phyloP scores from a whole-genome alignment of 176 grass and related monocot genomes.

The Musa itinerans region DNA sequence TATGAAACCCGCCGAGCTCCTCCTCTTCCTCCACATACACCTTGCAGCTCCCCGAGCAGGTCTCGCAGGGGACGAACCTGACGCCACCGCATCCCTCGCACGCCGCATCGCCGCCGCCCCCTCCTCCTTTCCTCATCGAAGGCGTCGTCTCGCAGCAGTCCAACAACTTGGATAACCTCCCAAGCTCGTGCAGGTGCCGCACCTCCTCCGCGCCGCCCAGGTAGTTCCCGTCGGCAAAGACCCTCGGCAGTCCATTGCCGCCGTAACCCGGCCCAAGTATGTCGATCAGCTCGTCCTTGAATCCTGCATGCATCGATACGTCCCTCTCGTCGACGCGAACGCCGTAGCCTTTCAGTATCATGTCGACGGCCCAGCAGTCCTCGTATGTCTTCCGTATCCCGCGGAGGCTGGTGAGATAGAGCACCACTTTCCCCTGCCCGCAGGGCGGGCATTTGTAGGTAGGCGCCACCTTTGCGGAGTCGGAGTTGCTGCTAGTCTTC shows the following conservation, averaged over 20 bases:
- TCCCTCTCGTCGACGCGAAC: slow-evolving; percentile 70
- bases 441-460: slow-evolving; percentile 21
- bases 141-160: slow-evolving; percentile 40
- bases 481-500: background rate
- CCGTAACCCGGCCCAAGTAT: slow-evolving; percentile 22
- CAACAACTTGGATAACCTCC: slow-evolving; percentile 31
- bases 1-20: slow-evolving; percentile 27
- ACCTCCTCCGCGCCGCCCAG: slow-evolving; percentile 68
- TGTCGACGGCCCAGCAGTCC: slow-evolving; percentile 59
- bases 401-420: slow-evolving; percentile 84
- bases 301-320: slow-evolving; percentile 63
- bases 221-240: slow-evolving; percentile 52
- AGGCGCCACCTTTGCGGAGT: slow-evolving; percentile 18
- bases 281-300: slow-evolving; percentile 51
- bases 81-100: slow-evolving; percentile 74
- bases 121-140: background rate
- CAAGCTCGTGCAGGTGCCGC: slow-evolving; percentile 39
- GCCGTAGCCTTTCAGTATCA: slow-evolving; percentile 58
- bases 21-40: slow-evolving; percentile 50
- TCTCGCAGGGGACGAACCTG: slow-evolving; percentile 75
- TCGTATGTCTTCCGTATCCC: slow-evolving; percentile 82
- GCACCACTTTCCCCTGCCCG: slow-evolving; percentile 39
- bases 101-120: background rate
- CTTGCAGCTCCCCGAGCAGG: slow-evolving; percentile 98
- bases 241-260: slow-evolving; percentile 29